phyloP scores from a whole-genome alignment of 83 land plant genomes.

The Picea abies region DNA sequence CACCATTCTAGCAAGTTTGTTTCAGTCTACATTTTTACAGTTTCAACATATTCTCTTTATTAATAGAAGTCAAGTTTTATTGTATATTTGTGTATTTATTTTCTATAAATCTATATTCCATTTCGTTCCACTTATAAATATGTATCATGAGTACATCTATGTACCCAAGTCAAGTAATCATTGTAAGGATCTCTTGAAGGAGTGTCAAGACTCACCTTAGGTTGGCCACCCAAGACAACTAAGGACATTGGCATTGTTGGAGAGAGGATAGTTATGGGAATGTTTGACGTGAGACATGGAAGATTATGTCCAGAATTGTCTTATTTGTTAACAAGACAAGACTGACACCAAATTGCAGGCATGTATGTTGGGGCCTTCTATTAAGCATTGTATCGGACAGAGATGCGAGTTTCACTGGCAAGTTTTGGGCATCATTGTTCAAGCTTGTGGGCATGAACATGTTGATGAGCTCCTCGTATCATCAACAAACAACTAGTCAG shows the following conservation, averaged over 20 bases:
- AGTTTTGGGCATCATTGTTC: too few relatives aligned
- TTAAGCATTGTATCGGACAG: neutral
- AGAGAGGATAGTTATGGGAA: conserved; percentile 20
- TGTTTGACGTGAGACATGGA: conserved; percentile 12
- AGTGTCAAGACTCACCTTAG: conserved; percentile 22
- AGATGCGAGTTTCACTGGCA: too few relatives aligned
- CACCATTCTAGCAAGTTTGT: too few relatives aligned
- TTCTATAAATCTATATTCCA: too few relatives aligned
- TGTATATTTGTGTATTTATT: too few relatives aligned
- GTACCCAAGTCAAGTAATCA: neutral
- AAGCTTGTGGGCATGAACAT: too few relatives aligned
- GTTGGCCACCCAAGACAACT: conserved; percentile 16
- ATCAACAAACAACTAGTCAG: too few relatives aligned
- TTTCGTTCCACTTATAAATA: too few relatives aligned
- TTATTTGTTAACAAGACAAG: conserved; percentile 36
- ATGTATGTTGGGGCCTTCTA: neutral
- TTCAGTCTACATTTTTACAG: too few relatives aligned
- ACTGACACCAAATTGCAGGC: neutral
- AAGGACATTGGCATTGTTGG: neutral
- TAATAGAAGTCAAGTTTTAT: too few relatives aligned
- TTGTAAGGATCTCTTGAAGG: neutral
- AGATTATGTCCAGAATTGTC: conserved; percentile 14
- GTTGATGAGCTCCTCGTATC: too few relatives aligned
- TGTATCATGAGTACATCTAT: neutral
- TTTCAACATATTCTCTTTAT: too few relatives aligned